Evolutionary conservation across 352 stramenopile species (phyloP).

Genomic region (Phytophthora uliginosa): DNA sequence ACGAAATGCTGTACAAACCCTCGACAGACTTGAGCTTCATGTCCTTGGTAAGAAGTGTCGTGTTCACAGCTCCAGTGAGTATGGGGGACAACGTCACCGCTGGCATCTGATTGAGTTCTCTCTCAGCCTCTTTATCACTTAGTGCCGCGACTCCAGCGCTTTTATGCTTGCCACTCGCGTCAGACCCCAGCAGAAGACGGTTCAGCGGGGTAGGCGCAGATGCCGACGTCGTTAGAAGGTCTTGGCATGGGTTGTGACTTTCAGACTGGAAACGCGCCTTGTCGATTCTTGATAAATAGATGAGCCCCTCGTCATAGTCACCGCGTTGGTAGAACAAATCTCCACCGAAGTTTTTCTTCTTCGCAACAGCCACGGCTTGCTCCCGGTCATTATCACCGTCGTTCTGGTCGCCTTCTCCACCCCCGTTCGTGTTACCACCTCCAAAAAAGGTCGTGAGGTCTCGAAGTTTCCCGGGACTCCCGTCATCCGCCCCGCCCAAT

Average conservation of each 20-base stretch:
- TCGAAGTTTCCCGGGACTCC: constrained; percentile 50
- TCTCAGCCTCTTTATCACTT: constrained; percentile 30
- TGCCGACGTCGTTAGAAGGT: constrained; percentile 55
- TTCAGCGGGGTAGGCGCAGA: constrained; percentile 57
- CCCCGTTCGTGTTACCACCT: constrained; percentile 7
- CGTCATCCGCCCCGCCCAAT: constrained; percentile 25
- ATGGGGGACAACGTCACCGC: constrained; percentile 19
- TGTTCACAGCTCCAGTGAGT: constrained; percentile 22
- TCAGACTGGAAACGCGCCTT: constrained; percentile 71
- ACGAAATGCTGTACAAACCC: constrained; percentile 85
- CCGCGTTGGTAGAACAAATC: constrained; percentile 90
- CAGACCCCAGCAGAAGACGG: constrained; percentile 44
- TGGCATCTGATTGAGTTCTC: constrained; percentile 39
- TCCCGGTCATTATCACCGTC: constrained; percentile 31
- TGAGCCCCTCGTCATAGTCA: constrained; percentile 87
- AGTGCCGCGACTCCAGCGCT: background rate
- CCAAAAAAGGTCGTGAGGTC: constrained; percentile 76
- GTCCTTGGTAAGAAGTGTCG: constrained; percentile 57
- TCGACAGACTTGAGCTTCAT: constrained; percentile 85
- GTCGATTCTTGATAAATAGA: constrained; percentile 89
- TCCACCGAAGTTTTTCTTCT: constrained; percentile 64
- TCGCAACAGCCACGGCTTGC: constrained; percentile 37
- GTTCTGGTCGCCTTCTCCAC: constrained; percentile 16
- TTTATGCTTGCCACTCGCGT: constrained; percentile 32
- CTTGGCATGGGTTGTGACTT: constrained; percentile 62